Percentiles rank a stretch among this genome's conserved stretches.
These are phyloP conservation scores for Trichoderma reesei DNA, from an alignment of 495 filamentous ascomycete species.

Conservation along the genomic window DNA sequence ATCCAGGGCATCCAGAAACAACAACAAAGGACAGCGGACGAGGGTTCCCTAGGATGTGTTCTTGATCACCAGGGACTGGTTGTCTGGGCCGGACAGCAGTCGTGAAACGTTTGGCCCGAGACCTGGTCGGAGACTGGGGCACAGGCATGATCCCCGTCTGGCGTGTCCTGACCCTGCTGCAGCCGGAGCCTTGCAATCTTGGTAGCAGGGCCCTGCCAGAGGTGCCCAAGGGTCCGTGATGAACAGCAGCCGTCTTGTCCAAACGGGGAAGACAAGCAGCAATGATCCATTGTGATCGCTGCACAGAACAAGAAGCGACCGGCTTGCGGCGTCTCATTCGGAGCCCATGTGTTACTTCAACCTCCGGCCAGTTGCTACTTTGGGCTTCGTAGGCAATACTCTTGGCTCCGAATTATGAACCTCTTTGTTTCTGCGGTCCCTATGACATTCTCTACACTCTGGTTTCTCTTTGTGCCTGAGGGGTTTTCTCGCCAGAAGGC, in stretches of 20 bases:
- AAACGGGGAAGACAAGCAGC: background rate
- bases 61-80: slow-evolving; percentile 3
- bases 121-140: background rate
- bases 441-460: background rate
- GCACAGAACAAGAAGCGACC: background rate
- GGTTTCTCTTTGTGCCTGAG: background rate
- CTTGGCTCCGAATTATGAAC: background rate
- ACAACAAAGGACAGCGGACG: background rate
- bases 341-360: background rate
- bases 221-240: background rate
- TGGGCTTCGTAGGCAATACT: background rate
- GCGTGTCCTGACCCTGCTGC: background rate
- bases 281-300: background rate
- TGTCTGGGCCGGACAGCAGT: slow-evolving; percentile 3
- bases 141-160: background rate
- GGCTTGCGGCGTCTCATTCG: background rate
- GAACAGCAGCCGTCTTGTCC: background rate
- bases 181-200: background rate
- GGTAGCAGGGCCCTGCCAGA: too few species aligned
- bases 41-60: background rate
- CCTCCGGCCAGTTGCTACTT: background rate
- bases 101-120: slow-evolving; percentile 3
- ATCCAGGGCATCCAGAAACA: background rate
- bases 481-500: background rate
- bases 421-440: background rate